Base-by-base conservation (phyloP, 192 early-diverging fungal species). In the Chytriomyces confervae region DNA sequence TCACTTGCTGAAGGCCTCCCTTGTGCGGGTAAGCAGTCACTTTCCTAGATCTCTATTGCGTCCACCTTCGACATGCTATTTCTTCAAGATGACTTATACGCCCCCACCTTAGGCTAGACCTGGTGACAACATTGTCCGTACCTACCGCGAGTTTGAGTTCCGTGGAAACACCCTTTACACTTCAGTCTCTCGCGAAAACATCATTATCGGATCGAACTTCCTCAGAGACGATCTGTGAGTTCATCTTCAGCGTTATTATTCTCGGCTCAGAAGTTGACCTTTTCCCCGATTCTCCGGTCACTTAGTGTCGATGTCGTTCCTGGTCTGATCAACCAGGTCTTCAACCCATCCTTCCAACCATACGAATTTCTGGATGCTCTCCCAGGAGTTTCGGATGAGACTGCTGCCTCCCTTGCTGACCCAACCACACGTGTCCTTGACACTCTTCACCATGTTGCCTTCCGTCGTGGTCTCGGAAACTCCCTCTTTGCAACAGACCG, bases 401-500 rank as follows among this genome's bases (percentile, higher is more conserved):
- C 91, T 20, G 77, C 84, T 74, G 82, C 85, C 47, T 91, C 94
- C 29, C 86, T 90, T 27, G 72, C 85, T 36, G 85, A 90, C 80
- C 88, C 93, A 13, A 87, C 85, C 69, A 86, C 92, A 43, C 76
- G 88, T 20, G 91, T 91, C 29, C 71, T 94, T 45, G 95, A 97
- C 72, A 88, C 89, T 45, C 86, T 94, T 74, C 96, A 99, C 85
- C 89, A 89, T 78, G 91, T 91, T 47, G 97, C 96, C 46, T 99
- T 97, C 92, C 93, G 95, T 80, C 82, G 81, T 76, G 97, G 97
- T 13, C 91, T 99, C 77, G 97, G 97, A 65, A 96, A 97, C 94
- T 91, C 95, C 60, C 86, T 99, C 53, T 97, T 92, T 84, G 94
- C 94, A 46, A 82, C 87, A 69, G 77, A 89, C n/a, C 87, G 86